These are phyloP conservation scores for Grigorovia yakushimaensis DNA, from an alignment of 805 yeast species.

Conservation along the genomic window DNA sequence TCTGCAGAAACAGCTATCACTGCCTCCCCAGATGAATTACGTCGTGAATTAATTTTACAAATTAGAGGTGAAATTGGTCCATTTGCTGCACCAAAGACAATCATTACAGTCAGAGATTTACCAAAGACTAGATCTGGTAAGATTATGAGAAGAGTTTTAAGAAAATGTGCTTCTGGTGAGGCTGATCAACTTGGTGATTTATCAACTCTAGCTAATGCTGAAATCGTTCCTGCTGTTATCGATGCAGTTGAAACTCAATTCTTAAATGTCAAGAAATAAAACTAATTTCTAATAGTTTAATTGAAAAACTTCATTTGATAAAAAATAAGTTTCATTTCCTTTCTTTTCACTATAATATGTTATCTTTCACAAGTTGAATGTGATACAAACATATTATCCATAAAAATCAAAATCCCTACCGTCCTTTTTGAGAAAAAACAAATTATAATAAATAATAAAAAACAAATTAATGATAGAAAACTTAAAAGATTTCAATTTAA, in stretches of 20 bases:
- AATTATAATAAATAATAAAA: neutral
- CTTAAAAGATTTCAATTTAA: neutral
- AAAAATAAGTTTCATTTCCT: too few relatives aligned
- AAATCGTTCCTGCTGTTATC: conserved; percentile 69
- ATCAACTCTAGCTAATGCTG: conserved; percentile 81
- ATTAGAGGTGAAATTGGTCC: conserved; percentile 55
- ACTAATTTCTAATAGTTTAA: neutral
- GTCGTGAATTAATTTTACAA: conserved; percentile 59
- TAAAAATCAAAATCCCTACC: too few relatives aligned
- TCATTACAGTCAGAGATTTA: conserved; percentile 76
- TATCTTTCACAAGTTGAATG: too few relatives aligned
- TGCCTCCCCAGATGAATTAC: conserved; percentile 34
- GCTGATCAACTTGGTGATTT: conserved; percentile 88
- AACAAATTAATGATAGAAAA: neutral
- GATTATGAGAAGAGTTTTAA: conserved; percentile 94
- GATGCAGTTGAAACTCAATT: conserved; percentile 45
- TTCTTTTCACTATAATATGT: too few relatives aligned
- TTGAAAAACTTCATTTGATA: neutral
- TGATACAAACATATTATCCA: too few relatives aligned
- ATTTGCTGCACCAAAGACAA: conserved; percentile 89
- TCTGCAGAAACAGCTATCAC: conserved; percentile 25
- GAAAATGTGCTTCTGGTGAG: conserved; percentile 87
- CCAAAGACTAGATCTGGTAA: conserved; percentile 99
- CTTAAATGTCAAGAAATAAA: conserved; percentile 28
- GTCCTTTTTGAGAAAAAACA: too few relatives aligned